Evolutionary conservation across 2,329 filamentous ascomycete genomes (phyloP), one percentile per base, ranked within the genome.

Genomic region (Calonectria hongkongensis): DNA sequence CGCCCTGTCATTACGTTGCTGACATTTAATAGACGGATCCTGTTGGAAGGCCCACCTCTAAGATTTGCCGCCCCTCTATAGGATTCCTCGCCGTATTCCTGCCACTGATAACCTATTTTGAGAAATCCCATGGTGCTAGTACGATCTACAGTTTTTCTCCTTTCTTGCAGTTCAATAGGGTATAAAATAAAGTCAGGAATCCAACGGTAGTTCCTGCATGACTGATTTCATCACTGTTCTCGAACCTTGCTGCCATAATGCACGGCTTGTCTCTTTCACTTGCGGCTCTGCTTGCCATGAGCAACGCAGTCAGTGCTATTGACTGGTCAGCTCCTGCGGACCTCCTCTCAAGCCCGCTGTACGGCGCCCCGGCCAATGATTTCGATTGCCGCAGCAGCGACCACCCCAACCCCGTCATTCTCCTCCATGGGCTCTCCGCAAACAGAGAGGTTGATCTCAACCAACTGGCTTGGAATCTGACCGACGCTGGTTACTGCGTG

Each of bases 1-100:
- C 54, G 33, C 54, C 54, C 54, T 25, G 36, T 58, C 41, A 41
- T 39, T 58, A 58, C 39, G 54, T 21, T 25, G 39, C 39, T 27
- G 54, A 5, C 54, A 60, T 58, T 36, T 39, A 39, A 33, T 39
- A 41, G 33, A 60, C 27, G 54, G 54, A 60, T 60, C 2, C 36
- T 58, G 15, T 7, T 41, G 3, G n/a, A 27, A 28, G 54, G 54
- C 36, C 54, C 54, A 60, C 54, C 41, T 13, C 21, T 60, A 41
- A 48, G n/a, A 60, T 60, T 60, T 60, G 54, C 5, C 21, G 33
- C 54, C 58, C 58, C 58, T 45, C 58, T 25, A n/a, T 27, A 63
- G 58, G 58, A 63, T 63, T 63, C 27, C n/a, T 43, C 25, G 18
- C 27, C 58, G 58, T 63, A 63, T 63, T 45, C 25, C 39, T 63